Evolutionary conservation across 2,329 filamentous ascomycete genomes (phyloP).

Genomic region (Sphaerulina musiva): DNA sequence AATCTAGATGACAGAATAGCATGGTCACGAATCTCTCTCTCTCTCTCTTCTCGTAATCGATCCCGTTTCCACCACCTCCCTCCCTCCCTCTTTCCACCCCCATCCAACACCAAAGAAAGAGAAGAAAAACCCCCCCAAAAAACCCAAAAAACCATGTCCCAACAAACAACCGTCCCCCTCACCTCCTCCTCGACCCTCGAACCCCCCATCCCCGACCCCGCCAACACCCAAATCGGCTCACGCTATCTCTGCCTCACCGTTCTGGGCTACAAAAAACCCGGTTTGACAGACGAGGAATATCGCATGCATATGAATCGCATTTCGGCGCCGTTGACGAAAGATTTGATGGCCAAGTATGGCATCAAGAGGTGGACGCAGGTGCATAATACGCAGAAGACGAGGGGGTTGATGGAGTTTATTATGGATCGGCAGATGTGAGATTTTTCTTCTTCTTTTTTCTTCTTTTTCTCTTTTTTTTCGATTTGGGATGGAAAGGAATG

Average conservation of each 20-base stretch:
- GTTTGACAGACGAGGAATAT: constrained; percentile 47
- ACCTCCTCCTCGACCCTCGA: neutral
- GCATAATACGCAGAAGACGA: constrained; percentile 37
- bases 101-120: no score
- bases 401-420: constrained; percentile 38
- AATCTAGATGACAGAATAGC: no score
- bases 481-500: no score
- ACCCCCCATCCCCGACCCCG: neutral
- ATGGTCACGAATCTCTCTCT: no score
- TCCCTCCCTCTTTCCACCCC: no score
- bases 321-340: constrained; percentile 43
- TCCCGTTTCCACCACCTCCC: no score
- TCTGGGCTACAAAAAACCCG: constrained; percentile 43
- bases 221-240: neutral
- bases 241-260: constrained; percentile 40
- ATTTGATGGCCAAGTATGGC: constrained; percentile 47
- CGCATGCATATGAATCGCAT: constrained; percentile 44
- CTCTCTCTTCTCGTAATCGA: no score
- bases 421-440: constrained; percentile 41
- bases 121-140: neutral
- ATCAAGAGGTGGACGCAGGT: constrained; percentile 46
- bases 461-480: no score
- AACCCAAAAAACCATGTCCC: neutral
- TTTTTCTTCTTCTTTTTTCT: neutral
- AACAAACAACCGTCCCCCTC: neutral